These are phyloP conservation scores for Russula dissimulans DNA, from an alignment of 768 basidiomycete genomes.

Conservation along the genomic window DNA sequence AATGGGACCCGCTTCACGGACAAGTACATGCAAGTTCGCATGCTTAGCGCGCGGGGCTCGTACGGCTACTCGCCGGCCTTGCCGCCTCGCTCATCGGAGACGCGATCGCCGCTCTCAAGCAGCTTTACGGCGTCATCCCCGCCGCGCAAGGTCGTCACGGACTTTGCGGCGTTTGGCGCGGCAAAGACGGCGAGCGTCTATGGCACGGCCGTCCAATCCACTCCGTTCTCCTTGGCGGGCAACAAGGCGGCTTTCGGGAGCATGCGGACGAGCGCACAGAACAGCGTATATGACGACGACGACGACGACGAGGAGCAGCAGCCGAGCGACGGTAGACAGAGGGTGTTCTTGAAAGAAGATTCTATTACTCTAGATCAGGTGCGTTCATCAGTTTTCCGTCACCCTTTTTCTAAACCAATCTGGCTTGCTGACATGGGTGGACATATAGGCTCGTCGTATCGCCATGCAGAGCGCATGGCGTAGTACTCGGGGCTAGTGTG, in stretches of 20 bases:
- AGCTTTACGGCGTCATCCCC: conserved; percentile 26
- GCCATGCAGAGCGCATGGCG: conserved; percentile 89
- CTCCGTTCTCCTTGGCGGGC: conserved; percentile 70
- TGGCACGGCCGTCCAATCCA: conserved; percentile 71
- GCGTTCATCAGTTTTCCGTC: conserved; percentile 15
- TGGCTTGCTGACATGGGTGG: not conserved
- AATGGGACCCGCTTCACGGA: conserved; percentile 95
- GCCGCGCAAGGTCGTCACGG: conserved; percentile 72
- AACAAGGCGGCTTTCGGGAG: conserved; percentile 81
- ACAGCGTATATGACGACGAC: conserved; percentile 56
- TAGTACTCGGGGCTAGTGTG: conserved; percentile 42
- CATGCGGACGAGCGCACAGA: conserved; percentile 40
- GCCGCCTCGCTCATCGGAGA: conserved; percentile 32
- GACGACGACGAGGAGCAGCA: conserved; percentile 61
- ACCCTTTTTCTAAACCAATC: not conserved
- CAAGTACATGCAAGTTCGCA: conserved; percentile 78
- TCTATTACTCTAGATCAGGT: conserved; percentile 93
- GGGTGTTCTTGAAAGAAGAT: conserved; percentile 69
- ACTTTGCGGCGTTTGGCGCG: conserved; percentile 82
- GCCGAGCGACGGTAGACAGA: conserved; percentile 48
- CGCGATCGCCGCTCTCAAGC: conserved; percentile 34
- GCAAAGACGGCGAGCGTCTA: conserved; percentile 70
- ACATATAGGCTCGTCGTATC: conserved; percentile 62
- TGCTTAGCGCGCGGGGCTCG: conserved; percentile 42
- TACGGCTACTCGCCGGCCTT: conserved; percentile 45